Base-by-base conservation (phyloP, 257 asterid species). In the Striga asiatica region DNA sequence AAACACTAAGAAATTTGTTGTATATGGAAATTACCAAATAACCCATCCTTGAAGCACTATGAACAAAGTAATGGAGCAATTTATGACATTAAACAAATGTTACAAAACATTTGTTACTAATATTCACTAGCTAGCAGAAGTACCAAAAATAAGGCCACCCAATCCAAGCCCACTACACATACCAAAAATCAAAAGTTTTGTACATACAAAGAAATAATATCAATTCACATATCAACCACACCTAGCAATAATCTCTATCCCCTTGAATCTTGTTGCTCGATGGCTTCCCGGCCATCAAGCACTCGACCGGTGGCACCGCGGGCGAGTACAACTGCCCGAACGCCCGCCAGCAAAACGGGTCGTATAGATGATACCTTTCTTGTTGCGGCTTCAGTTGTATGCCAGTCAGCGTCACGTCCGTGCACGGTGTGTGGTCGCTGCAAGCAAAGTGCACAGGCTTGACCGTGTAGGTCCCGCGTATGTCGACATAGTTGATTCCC, bases 391-490 rank as follows among this genome's bases (percentile, higher is more conserved):
- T 73, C 60, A 92, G 34, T 27, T 84, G 78, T 29, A 92, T 77
- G 66, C 67, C 71, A 1, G 62, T 73, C 8, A 92, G 60, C 0
- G 97, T 84, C 22, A 92, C 89, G 6, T 78, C 97, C 0, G 77
- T 75, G 64, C 98, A 88, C 0, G 97, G 97, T 63, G 53, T 54
- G 74, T 35, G 71, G 60, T 92, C 98, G 43, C 95, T 88, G 67
- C 98, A 92, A 2, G 98, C 93, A 9, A 92, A 55, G 66, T 92
- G 98, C 53, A 88, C 78, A 0, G 97, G 97, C 51, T 84, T 92
- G 4, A 88, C 94, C 0, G 98, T 88, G 64, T 92, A 92, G 3
- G 97, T 88, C 34, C 98, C 98, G 14, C 81, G 63, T 63, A 92
- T 81, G 50, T 77, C 78, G 12, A 67, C 88, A 24, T 74, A 88